Conservation (phyloP, 345 rosid genomes). For the Toxicodendron radicans region DNA sequence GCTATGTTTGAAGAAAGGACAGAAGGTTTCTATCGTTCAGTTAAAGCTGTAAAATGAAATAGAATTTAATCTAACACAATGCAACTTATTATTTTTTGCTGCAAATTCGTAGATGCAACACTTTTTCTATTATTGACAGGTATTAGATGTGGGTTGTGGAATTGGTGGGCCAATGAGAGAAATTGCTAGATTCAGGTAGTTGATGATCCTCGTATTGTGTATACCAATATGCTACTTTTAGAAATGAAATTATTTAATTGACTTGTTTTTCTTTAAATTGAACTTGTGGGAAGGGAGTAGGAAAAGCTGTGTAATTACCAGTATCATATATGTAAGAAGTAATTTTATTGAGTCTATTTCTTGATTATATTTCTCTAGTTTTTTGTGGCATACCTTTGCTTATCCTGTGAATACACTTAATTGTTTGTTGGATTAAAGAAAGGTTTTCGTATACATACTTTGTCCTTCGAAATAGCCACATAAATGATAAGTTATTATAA, state of each 20-base stretch:
- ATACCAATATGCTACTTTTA: background rate
- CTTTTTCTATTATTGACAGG: conserved; percentile 40
- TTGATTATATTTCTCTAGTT: no score
- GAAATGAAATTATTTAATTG: background rate
- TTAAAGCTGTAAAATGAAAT: background rate
- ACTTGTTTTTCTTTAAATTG: no score
- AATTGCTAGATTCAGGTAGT: conserved; percentile 85
- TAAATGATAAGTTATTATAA: no score
- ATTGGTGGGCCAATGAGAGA: conserved; percentile 99
- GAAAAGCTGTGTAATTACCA: background rate
- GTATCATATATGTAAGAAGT: background rate
- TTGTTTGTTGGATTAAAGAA: no score
- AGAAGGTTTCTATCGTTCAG: conserved; percentile 49
- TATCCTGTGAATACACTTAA: no score
- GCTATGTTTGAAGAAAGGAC: conserved; percentile 85
- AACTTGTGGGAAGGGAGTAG: no score
- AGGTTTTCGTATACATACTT: no score
- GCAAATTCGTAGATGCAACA: no score
- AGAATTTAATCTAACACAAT: background rate
- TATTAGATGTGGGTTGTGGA: conserved; percentile 98
- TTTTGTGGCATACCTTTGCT: no score
- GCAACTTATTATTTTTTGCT: no score
- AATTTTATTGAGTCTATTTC: no score
- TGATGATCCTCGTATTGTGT: conserved; percentile 4
- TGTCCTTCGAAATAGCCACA: no score